Base-by-base conservation (phyloP, 73 alveolate genomes). In the Blepharisma stoltei region DNA sequence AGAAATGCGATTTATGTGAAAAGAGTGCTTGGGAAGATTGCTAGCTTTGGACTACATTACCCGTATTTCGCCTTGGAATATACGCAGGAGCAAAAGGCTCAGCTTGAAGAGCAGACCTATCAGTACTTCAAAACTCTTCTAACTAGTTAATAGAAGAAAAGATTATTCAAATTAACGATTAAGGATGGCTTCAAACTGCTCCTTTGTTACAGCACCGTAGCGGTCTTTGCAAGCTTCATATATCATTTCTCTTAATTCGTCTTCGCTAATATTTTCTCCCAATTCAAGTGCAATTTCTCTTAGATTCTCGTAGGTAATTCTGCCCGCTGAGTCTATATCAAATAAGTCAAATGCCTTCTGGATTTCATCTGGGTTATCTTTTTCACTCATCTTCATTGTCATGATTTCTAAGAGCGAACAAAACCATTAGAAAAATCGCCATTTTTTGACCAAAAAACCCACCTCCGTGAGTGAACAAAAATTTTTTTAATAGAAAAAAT, bases 301-400 rank as follows among this genome's bases (percentile, higher is more conserved):
- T 44, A 95, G 90, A 1, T 90, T 87, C 7, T 92, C 92, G 76
- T 91, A 92, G 8, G 96, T 89, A 70, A 95, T 95, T 14, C 71
- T 71, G 53, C 91, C 97, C 66, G 91, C 97, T 27, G 89, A 84
- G 73, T 93, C 93, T 66, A 88, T 91, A 65, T 89, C 95, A 80
- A 95, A 95, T 6, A 95, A 83, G 18, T 93, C 94, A 75, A 92
- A 95, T 14, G 98, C 98, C 70, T 93, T 92, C 70, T 93, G 88
- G 6, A 93, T 78, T 67, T 93, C 98, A 60, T 90, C 89, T 44
- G 87, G 78, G n/a, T 90, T 76, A 43, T 93, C 96, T 81, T 94
- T 95, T 84, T 92, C 97, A 87, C 92, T 92, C 97, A 95, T 95
- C 81, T 95, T 95, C 37, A 95, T 86, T 68, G 95, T 94, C 99